Evolutionary conservation across 805 yeast species (phyloP).

Genomic region (Zygosaccharomyces gambellarensis): DNA sequence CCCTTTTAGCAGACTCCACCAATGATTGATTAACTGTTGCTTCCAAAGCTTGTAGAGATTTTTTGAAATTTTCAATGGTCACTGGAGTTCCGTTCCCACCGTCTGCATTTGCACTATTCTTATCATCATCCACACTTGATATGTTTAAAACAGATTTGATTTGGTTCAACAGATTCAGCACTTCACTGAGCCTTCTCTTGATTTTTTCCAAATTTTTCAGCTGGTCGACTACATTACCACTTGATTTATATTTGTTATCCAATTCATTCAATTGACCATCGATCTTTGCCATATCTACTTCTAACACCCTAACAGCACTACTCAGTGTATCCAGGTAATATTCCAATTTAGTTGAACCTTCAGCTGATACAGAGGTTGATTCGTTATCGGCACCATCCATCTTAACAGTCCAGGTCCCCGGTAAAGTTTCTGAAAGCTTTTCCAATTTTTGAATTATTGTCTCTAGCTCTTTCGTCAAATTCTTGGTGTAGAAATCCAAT

Average conservation of each 20-base stretch:
- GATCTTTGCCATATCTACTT: constrained; percentile 41
- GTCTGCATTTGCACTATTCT: constrained; percentile 7
- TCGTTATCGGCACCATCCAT: constrained; percentile 12
- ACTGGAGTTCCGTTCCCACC: constrained; percentile 5
- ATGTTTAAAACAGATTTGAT: constrained; percentile 39
- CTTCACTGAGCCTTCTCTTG: constrained; percentile 43
- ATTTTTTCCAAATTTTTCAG: constrained; percentile 43
- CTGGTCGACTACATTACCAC: constrained; percentile 25
- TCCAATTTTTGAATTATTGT: constrained; percentile 45
- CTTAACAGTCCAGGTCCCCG: constrained; percentile 34
- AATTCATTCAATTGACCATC: constrained; percentile 26
- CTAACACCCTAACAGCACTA: constrained; percentile 53
- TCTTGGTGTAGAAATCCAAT: constrained; percentile 58
- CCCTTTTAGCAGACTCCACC: constrained; percentile 26
- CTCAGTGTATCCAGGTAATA: constrained; percentile 60
- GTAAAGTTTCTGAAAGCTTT: constrained; percentile 47
- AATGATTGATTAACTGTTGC: constrained; percentile 44
- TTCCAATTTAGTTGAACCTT: constrained; percentile 53
- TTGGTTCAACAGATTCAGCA: constrained; percentile 43
- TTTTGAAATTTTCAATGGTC: constrained; percentile 32
- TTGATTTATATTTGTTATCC: constrained; percentile 19
- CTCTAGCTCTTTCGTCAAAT: constrained; percentile 51
- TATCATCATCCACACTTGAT: constrained; percentile 13
- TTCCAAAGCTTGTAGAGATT: constrained; percentile 42
- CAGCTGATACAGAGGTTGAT: constrained; percentile 21